phyloP scores from a whole-genome alignment of 768 basidiomycete species.

The Rhizopogon vulgaris region DNA sequence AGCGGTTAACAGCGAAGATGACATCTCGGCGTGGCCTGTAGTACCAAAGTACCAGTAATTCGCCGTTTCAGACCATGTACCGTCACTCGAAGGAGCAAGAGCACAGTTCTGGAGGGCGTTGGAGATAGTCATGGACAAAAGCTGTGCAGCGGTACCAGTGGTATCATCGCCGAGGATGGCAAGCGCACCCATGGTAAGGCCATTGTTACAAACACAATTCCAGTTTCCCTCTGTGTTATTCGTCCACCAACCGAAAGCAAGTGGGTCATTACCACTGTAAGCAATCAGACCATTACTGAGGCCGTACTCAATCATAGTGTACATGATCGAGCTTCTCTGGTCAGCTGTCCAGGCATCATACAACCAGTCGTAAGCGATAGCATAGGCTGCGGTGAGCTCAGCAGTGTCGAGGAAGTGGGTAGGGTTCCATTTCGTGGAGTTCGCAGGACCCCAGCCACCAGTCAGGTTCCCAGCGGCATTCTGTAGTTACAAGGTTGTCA shows the following conservation, averaged over 20 bases:
- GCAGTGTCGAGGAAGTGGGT: constrained; percentile 88
- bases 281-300: constrained; percentile 58
- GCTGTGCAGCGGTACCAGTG: constrained; percentile 58
- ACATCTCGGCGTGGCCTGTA: constrained; percentile 86
- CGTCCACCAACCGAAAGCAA: constrained; percentile 72
- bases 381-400: constrained; percentile 87
- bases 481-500: constrained; percentile 25
- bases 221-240: constrained; percentile 79
- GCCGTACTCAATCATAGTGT: constrained; percentile 73
- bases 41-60: constrained; percentile 97
- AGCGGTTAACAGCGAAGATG: constrained; percentile 74
- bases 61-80: constrained; percentile 89
- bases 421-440: constrained; percentile 75
- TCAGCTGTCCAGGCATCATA: constrained; percentile 75
- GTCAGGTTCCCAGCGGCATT: constrained; percentile 73
- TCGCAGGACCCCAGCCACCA: constrained; percentile 55
- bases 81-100: constrained; percentile 55
- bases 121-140: constrained; percentile 62
- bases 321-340: constrained; percentile 64
- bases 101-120: constrained; percentile 80
- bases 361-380: constrained; percentile 94
- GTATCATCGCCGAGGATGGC: constrained; percentile 84
- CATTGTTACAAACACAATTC: constrained; percentile 96
- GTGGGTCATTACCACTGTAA: constrained; percentile 33
- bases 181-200: constrained; percentile 82